Base-by-base conservation (phyloP, 108 stramenopile species). In the Conticribra guillardii region DNA sequence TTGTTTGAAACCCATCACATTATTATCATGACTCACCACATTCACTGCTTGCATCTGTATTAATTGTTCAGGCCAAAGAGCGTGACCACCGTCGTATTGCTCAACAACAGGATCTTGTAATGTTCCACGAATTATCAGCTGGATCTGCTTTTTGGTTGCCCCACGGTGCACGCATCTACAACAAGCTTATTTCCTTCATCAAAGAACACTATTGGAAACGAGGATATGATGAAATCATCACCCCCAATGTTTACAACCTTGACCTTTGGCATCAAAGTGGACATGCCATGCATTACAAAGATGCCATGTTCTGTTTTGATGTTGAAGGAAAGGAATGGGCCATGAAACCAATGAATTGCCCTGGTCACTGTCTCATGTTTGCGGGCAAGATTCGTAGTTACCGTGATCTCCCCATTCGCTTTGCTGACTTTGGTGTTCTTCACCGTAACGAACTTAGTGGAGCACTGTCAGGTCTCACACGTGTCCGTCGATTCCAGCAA, bases 301-400 rank as follows among this genome's bases (percentile, higher is more conserved):
- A 97, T 74, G 88, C 87, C 79, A 97, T 97, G 97, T 97, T 98
- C 71, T 85, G 89, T 63, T 98, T 97, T 65, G 93, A 97, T 45
- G 95, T 97, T 7, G 97, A 97, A 58, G 95, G 92, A 26, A 79
- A 87, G 67, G 94, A 96, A 71, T 97, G 89, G 89, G 99, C 93
- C 37, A 89, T 99, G 92, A 99, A 99, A 74, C 99, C 99, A 37
- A 99, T 99, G 99, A 99, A 99, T 83, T 99, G 99, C 71, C 99
- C 99, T 48, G 98, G 95, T 8, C 99, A 99, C 73, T 99, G 98
- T 76, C 77, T 99, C 24, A 85, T 99, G 78, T 99, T 99, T 84
- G 93, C 53, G 14, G 83, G 85, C 55, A 62, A 89, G 47, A 85
- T 96, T 68, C 93, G 97, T 22, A 95, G 94, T 48, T 99, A 95